phyloP scores from a whole-genome alignment of 2,329 filamentous ascomycete species.

The Acrodontium crateriforme region DNA sequence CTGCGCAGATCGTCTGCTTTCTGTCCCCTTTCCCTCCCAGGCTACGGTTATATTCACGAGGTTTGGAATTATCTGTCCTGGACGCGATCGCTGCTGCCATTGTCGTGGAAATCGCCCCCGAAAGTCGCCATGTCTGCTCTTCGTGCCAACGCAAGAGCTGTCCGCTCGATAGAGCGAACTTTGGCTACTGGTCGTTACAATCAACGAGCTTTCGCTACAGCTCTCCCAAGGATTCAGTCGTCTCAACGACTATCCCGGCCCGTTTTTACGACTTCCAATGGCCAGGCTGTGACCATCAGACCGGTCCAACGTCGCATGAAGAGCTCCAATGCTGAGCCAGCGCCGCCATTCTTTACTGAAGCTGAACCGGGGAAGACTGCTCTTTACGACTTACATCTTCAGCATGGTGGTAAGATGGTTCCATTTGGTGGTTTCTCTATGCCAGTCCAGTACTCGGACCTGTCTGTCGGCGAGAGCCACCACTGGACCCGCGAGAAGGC shows the following conservation, averaged over 20 bases:
- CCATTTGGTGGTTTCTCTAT: slow-evolving; percentile 90
- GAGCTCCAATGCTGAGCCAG: slow-evolving; percentile 15
- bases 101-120: too few species aligned
- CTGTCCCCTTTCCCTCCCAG: too few species aligned
- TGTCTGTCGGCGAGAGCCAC: slow-evolving; percentile 73
- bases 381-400: slow-evolving; percentile 64
- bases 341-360: slow-evolving; percentile 18
- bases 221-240: too few species aligned
- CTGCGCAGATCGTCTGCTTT: too few species aligned
- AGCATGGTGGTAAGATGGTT: slow-evolving; percentile 80
- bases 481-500: slow-evolving; percentile 76
- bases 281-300: neutral
- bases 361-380: slow-evolving; percentile 39
- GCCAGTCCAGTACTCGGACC: slow-evolving; percentile 74
- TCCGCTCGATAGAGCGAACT: slow-evolving; percentile 1
- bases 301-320: slow-evolving; percentile 12
- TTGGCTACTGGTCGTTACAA: neutral
- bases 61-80: too few species aligned
- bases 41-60: too few species aligned
- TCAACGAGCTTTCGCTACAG: neutral
- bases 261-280: too few species aligned
- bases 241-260: too few species aligned
- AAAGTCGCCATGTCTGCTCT: neutral
- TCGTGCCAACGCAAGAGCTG: neutral
- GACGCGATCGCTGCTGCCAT: too few species aligned